Evolutionary conservation across 106 monocot genomes (phyloP), one percentile per base, ranked within the genome.

Genomic region (Apostasia shenzhenica): DNA sequence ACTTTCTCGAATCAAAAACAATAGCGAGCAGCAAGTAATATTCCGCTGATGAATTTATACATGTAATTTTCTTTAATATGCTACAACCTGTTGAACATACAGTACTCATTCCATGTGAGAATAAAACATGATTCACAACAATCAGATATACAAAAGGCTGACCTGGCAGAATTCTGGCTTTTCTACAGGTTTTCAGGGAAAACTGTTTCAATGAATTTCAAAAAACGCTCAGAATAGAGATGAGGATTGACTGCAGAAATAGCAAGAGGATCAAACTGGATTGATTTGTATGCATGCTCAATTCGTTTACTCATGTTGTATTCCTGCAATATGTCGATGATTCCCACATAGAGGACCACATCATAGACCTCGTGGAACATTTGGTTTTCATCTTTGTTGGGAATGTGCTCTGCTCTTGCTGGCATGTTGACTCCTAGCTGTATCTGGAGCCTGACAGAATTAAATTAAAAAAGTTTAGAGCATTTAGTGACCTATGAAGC

Each of bases 251-350:
- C 85, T 0, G 81, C 85, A 6, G 85, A 85, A 69, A 85, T 85
- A 53, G 85, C 81, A 26, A 75, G 54, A 39, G 75, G 75, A 67
- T 81, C 85, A n/a, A 67, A 81, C 69, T 85, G 85, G 44, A 85
- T 63, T 9, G 85, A 85, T 69, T 85, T 85, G 68, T 81, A 85
- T 5, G 81, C 85, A 70, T 85, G 85, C 69, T 85, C 85, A 37
- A 85, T 71, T 55, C 66, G 78, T 68, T 85, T 85, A 57, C 72
- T 78, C 37, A 85, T 81, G 59, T 85, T 78, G 54, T 85, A 85
- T 2, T 78, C 81, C 52, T 81, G 85, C 39, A 85, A 59, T 45
- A 85, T 85, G 70, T 85, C 85, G 38, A 85, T 85, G 47, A 85
- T 76, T 52, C 85, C 85, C 14, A 85, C 59, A 61, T 85, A 78